Evolutionary conservation across 805 yeast genomes (phyloP).

Genomic region (Nakazawaea anatomiae): DNA sequence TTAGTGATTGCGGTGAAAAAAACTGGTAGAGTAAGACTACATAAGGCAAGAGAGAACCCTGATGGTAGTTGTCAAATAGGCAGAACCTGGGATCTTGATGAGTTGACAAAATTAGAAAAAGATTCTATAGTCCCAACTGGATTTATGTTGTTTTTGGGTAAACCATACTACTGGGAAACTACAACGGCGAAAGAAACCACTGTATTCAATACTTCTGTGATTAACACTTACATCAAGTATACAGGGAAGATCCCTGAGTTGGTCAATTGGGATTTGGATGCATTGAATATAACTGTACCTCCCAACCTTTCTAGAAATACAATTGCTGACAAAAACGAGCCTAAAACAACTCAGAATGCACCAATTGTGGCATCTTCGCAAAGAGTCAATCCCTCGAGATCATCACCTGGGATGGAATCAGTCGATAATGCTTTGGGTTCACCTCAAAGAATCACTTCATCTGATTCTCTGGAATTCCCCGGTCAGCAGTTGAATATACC

Average conservation of each 20-base stretch:
- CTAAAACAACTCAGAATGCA: not conserved
- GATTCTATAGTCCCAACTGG: slow-evolving; percentile 52
- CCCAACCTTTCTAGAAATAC: not conserved
- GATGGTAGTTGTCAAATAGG: slow-evolving; percentile 83
- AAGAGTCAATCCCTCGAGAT: not conserved
- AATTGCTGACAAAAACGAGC: no score
- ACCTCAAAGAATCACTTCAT: not conserved
- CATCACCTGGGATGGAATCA: not conserved
- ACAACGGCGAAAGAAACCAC: slow-evolving; percentile 50
- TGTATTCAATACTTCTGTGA: slow-evolving; percentile 47
- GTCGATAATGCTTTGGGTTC: not conserved
- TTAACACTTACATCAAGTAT: slow-evolving; percentile 48
- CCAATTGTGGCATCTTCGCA: not conserved
- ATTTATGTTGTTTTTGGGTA: slow-evolving; percentile 55
- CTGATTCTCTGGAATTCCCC: slow-evolving; percentile 10
- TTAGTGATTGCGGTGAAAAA: slow-evolving; percentile 56
- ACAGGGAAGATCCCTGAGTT: slow-evolving; percentile 52
- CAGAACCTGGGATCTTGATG: slow-evolving; percentile 84
- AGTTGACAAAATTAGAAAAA: slow-evolving; percentile 50
- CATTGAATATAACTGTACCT: slow-evolving; percentile 5
- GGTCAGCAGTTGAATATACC: not conserved
- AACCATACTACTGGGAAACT: slow-evolving; percentile 82
- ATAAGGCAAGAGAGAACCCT: slow-evolving; percentile 78
- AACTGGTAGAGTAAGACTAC: slow-evolving; percentile 65
- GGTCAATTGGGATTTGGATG: slow-evolving; percentile 40